phyloP scores from a whole-genome alignment of 2,329 filamentous ascomycete genomes.

The Exophiala calicioides region DNA sequence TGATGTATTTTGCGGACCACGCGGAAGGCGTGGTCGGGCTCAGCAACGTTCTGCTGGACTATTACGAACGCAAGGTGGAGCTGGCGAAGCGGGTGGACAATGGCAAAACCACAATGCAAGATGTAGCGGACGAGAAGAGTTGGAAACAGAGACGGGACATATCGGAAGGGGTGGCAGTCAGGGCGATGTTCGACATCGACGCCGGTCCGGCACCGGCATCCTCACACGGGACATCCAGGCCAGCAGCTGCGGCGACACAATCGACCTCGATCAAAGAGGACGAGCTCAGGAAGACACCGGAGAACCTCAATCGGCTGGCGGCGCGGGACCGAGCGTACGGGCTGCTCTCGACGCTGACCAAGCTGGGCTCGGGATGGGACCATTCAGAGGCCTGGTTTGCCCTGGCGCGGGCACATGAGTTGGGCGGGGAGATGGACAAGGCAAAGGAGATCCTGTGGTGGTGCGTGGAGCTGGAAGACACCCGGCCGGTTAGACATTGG shows the following conservation, averaged over 20 bases:
- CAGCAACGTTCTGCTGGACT: slow-evolving; percentile 81
- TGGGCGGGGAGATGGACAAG: slow-evolving; percentile 80
- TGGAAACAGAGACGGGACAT: slow-evolving; percentile 16
- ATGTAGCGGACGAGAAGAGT: slow-evolving; percentile 10
- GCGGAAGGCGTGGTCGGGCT: slow-evolving; percentile 76
- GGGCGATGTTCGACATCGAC: slow-evolving; percentile 14
- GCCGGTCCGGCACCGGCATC: slow-evolving; percentile 4
- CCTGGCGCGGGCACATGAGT: slow-evolving; percentile 82
- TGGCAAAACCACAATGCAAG: slow-evolving; percentile 17
- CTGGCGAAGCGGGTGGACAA: slow-evolving; percentile 34
- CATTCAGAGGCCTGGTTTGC: slow-evolving; percentile 90
- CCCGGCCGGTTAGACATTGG: slow-evolving; percentile 77
- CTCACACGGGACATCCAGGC: not conserved
- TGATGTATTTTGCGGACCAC: slow-evolving; percentile 79
- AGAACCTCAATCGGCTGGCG: slow-evolving; percentile 77
- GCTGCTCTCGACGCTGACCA: slow-evolving; percentile 78
- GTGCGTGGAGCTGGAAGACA: slow-evolving; percentile 93
- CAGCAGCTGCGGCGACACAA: not conserved
- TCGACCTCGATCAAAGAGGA: slow-evolving; percentile 23
- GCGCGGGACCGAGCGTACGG: slow-evolving; percentile 86
- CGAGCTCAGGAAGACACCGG: slow-evolving; percentile 59
- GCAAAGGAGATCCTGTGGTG: slow-evolving; percentile 95
- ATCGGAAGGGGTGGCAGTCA: slow-evolving; percentile 5
- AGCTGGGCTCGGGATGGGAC: slow-evolving; percentile 85
- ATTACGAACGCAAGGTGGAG: slow-evolving; percentile 62